These are phyloP conservation scores for Bocquillonia castaneifolia DNA, from an alignment of 441 rosid species.

Conservation along the genomic window DNA sequence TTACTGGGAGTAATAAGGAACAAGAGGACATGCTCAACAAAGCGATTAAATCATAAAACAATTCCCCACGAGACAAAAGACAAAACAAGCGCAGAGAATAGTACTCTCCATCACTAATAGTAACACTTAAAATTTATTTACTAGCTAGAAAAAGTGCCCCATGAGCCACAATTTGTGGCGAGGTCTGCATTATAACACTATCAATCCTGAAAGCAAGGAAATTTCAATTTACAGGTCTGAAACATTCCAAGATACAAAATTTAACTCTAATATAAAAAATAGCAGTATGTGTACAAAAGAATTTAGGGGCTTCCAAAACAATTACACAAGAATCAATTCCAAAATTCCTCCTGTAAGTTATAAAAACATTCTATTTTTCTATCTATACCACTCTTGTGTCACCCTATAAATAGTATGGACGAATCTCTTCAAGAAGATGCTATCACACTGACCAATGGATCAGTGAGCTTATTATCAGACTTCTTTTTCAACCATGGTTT, in stretches of 20 bases:
- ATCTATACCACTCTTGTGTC: constrained; percentile 23
- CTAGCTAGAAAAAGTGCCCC: background rate
- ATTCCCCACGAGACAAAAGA: background rate
- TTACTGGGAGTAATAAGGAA: background rate
- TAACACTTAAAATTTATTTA: background rate
- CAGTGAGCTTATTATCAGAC: constrained; percentile 1
- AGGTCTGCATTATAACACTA: background rate
- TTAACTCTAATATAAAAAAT: constrained; percentile 16
- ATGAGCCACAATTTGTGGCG: background rate
- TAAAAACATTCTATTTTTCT: constrained; percentile 16
- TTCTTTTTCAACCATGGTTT: constrained; percentile 27
- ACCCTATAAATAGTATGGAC: constrained; percentile 21
- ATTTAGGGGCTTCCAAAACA: constrained; percentile 3
- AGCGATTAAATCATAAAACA: background rate
- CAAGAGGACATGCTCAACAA: background rate
- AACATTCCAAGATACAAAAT: constrained; percentile 9
- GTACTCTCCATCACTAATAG: background rate
- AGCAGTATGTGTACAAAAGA: constrained; percentile 23
- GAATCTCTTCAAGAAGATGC: constrained; percentile 10
- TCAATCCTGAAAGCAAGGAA: background rate
- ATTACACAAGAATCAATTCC: constrained; percentile 6
- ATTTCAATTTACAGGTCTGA: constrained; percentile 18
- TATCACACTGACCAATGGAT: constrained; percentile 7
- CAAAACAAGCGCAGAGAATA: too few relatives aligned
- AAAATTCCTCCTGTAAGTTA: constrained; percentile 12